A percentile compares a stretch with the other conserved stretches of the same genome.
Conservation (phyloP, 192 early-diverging fungal genomes). For the Podochytrium sp. region DNA sequence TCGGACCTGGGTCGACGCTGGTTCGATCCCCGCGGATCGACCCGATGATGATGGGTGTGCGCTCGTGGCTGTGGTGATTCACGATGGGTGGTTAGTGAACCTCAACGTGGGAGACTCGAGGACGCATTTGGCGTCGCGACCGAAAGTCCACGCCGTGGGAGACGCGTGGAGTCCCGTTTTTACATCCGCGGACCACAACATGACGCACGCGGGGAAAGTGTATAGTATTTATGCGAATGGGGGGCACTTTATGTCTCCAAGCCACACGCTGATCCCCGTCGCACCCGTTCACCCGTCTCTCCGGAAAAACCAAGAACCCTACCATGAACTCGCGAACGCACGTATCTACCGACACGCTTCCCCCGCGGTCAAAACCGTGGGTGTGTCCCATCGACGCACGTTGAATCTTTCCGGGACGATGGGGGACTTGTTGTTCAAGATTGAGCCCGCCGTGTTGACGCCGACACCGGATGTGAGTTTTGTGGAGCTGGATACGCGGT, state of each 20-base stretch:
- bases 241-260: conserved; percentile 58
- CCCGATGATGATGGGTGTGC: conserved; percentile 64
- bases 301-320: conserved; percentile 34
- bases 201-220: conserved; percentile 61
- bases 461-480: conserved; percentile 57
- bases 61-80: conserved; percentile 54
- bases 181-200: conserved; percentile 59
- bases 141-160: not conserved
- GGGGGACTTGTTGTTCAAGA: conserved; percentile 67
- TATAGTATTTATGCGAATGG: conserved; percentile 51
- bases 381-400: conserved; percentile 59
- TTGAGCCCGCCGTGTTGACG: conserved; percentile 58
- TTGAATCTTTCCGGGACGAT: conserved; percentile 66
- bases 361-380: conserved; percentile 49
- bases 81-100: conserved; percentile 55
- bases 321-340: conserved; percentile 51
- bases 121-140: conserved; percentile 22
- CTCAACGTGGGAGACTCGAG: conserved; percentile 64
- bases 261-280: conserved; percentile 46
- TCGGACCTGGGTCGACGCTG: conserved; percentile 49
- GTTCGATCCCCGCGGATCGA: conserved; percentile 8
- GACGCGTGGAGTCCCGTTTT: conserved; percentile 47
- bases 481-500: conserved; percentile 37
- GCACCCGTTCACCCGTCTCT: conserved; percentile 14
- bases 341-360: conserved; percentile 57